Evolutionary conservation across 768 basidiomycete species (phyloP).

Genomic region (Termitomyces heimii): DNA sequence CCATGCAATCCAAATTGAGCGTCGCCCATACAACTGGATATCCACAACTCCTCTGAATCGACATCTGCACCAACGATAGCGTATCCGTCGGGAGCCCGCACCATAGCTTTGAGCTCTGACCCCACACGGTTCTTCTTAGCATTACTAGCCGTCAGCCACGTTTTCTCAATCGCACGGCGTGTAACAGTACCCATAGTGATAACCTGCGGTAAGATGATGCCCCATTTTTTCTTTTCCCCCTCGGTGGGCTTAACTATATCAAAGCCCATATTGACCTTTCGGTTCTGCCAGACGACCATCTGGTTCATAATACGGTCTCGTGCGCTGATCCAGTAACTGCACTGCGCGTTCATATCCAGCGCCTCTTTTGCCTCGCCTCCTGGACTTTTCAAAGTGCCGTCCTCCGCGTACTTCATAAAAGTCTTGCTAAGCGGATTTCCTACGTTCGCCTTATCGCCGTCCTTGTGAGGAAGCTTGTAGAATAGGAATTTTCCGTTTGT

Average conservation of each 20-base stretch:
- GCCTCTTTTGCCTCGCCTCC: constrained; percentile 79
- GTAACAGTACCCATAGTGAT: constrained; percentile 99
- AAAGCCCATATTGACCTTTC: constrained; percentile 49
- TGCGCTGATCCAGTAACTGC: constrained; percentile 97
- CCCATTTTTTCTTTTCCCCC: constrained; percentile 47
- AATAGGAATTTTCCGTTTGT: constrained; percentile 54
- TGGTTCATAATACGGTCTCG: constrained; percentile 89
- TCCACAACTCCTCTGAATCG: constrained; percentile 98
- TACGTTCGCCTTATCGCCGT: constrained; percentile 93
- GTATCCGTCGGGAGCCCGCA: constrained; percentile 89
- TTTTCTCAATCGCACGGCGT: constrained; percentile 94
- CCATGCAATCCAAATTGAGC: constrained; percentile 97
- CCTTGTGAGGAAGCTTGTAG: constrained; percentile 94
- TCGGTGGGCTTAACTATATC: constrained; percentile 10
- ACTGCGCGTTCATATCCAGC: constrained; percentile 87
- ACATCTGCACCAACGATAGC: constrained; percentile 97
- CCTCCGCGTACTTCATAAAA: constrained; percentile 84
- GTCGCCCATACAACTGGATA: constrained; percentile 97
- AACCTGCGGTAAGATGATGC: constrained; percentile 92
- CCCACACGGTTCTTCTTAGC: constrained; percentile 98
- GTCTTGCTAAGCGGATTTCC: constrained; percentile 86
- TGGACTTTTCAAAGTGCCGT: constrained; percentile 81
- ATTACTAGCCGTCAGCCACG: constrained; percentile 97
- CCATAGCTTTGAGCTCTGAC: constrained; percentile 97
- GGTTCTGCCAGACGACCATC: constrained; percentile 82